Evolutionary conservation across 768 basidiomycete genomes (phyloP), one percentile per base, ranked within the genome.

Genomic region (Kockovaella imperatae): DNA sequence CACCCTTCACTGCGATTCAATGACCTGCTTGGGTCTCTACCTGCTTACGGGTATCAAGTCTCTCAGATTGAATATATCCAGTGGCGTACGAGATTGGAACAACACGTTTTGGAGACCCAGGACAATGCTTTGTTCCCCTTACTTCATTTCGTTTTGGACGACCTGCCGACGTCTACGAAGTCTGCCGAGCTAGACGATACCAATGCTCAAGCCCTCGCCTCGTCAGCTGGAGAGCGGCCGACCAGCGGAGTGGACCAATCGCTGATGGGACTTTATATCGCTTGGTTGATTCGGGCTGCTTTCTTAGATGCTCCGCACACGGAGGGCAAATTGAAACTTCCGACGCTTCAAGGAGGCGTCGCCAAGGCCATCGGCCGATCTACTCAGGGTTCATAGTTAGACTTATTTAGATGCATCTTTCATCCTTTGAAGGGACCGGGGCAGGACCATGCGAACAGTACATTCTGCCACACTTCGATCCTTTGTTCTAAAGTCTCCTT

Each of bases 101-200:
- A 84, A 59, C 93, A 97, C 68, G 93, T 93, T 38, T 83, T 95
- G 76, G 85, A 88, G 47, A 81, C 79, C 6, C 87, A 91, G 68
- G 93, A 97, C 70, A 97, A 99, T 56, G 95, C 95, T 1, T 77
- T 99, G 35, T 97, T 91, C 79, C 95, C 95, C 2, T 75, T 99
- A 8, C 78, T 99, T 15, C 93, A 99, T 72, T 96, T 96, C 59
- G 95, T 97, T 21, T 75, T 99, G 25, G 95, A 96, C 67, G 95
- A 99, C 71, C 77, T 99, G 17, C 95, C 95, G 4, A 95, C 91
- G 21, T 88, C 86, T 64, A 97, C 93, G 21, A 95, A 91, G 71
- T 81, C 89, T 0, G 87, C 95, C 2, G 83, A 86, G 54, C 75
- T 97, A 41, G 86, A 93, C 64, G 87, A 95, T 65, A 68, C 77